phyloP scores from a whole-genome alignment of 495 filamentous ascomycete species.

The Lophiotrema nucula region DNA sequence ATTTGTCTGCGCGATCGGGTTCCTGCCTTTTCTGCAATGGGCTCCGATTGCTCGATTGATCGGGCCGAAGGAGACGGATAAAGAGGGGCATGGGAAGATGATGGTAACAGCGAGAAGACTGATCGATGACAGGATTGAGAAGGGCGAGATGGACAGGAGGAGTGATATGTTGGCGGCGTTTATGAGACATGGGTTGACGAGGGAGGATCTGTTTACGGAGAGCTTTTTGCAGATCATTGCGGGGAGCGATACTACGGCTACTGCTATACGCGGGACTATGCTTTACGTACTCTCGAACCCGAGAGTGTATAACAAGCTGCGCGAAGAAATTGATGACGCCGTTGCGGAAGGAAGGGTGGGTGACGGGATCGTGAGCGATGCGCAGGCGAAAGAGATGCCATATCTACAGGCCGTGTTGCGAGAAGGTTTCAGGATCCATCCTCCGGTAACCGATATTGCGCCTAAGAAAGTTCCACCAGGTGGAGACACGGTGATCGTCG shows the following conservation, averaged over 20 bases:
- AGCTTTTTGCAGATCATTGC: conserved; percentile 35
- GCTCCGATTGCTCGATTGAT: conserved; percentile 8
- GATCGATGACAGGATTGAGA: background rate
- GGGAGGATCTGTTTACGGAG: background rate
- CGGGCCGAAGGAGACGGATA: conserved; percentile 38
- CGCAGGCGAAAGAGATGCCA: conserved; percentile 12
- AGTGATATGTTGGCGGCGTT: conserved; percentile 48
- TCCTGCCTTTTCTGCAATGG: background rate
- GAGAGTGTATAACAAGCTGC: conserved; percentile 15
- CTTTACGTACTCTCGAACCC: conserved; percentile 24
- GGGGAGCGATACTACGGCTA: conserved; percentile 35
- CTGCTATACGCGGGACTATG: conserved; percentile 20
- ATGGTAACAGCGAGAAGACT: background rate
- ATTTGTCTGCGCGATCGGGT: conserved; percentile 14
- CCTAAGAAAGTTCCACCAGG: conserved; percentile 48
- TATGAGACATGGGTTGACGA: conserved; percentile 40
- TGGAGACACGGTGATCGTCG: conserved; percentile 48
- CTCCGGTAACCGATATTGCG: conserved; percentile 37
- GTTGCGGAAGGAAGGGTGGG: conserved; percentile 5
- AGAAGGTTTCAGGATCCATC: conserved; percentile 32
- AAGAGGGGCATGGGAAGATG: conserved; percentile 14
- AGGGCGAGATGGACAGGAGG: conserved; percentile 34
- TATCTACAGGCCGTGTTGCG: conserved; percentile 39
- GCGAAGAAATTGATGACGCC: conserved; percentile 27
- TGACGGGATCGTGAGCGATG: background rate